These are phyloP conservation scores for Dactylella cylindrospora DNA, from an alignment of 2,329 filamentous ascomycete genomes.

Conservation along the genomic window DNA sequence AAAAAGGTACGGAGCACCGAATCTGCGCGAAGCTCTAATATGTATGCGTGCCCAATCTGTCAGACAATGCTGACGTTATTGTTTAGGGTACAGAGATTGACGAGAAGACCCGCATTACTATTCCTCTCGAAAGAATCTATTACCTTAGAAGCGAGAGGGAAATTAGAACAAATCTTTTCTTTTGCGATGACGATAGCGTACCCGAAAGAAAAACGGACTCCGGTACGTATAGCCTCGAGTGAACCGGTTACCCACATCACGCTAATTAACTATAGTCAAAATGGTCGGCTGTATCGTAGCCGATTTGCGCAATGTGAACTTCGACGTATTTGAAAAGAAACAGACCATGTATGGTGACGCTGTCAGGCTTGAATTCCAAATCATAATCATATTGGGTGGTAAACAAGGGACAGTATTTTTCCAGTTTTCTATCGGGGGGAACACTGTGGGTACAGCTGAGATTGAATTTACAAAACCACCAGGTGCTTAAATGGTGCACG, in stretches of 20 bases:
- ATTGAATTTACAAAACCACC: background rate
- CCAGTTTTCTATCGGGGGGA: background rate
- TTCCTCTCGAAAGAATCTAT: background rate
- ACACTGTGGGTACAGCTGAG: background rate
- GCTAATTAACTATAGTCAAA: background rate
- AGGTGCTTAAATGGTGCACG: too few species aligned
- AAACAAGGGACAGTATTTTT: background rate
- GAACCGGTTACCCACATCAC: background rate
- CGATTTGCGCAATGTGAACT: background rate
- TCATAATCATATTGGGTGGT: background rate
- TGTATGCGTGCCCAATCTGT: too few species aligned
- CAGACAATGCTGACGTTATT: background rate
- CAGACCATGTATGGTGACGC: background rate
- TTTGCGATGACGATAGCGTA: conserved; percentile 4
- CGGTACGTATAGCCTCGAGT: background rate
- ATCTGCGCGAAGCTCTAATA: too few species aligned
- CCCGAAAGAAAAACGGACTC: background rate
- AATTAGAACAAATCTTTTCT: background rate
- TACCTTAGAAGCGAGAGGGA: background rate
- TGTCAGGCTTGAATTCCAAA: background rate
- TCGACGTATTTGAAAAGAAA: background rate
- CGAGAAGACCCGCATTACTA: background rate
- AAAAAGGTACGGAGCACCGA: conserved; percentile 3
- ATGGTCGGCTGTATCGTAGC: background rate
- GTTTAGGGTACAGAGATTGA: conserved; percentile 6